Base-by-base conservation (phyloP, 345 rosid species). In the Populus ilicifolia region DNA sequence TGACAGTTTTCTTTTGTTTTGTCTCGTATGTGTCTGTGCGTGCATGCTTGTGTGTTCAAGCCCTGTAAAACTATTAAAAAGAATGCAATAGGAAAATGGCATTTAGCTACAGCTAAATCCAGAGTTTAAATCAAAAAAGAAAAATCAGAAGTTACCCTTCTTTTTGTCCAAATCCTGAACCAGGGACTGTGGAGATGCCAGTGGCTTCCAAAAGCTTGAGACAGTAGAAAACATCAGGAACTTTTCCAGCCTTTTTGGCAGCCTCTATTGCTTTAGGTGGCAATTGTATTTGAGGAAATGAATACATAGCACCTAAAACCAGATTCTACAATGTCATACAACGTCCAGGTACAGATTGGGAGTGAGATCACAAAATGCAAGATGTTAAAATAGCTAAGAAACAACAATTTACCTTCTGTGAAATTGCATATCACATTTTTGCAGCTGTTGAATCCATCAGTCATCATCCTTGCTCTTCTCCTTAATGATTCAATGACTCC, bases 401-500 rank as follows among this genome's bases (percentile, higher is more conserved):
- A 44, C 48, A 75, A 25, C 16, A 3, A 62, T 73, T 69, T 80
- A 92, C 99, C 99, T 90, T 96, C 98, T 1, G 98, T 96, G 90
- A 96, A 96, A 81, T 96, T 96, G 81, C 99, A 96, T 36, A 92
- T 90, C 1, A 96, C 98, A 74, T 96, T 96, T 83, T 85, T 91
- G 91, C 98, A 92, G 91, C 94, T 93, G 90, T 96, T 93, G 86
- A 96, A 96, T 82, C 99, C 98, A 73, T 96, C 99, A 59, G 99
- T 96, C 99, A 96, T 96, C 33, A 96, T 73, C 81, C 80, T 89
- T 71, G 99, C 99, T 81, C 98, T 92, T 86, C 91, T 90, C 84
- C 96, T 92, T 75, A 96, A 86, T 1, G 99, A 96, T 83, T 93
- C 94, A 74, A 96, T 88, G 82, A 93, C 87, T 64, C 97, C 98